Base-by-base conservation (phyloP, 1,139 yeast species). In the Taphrina pruni region DNA sequence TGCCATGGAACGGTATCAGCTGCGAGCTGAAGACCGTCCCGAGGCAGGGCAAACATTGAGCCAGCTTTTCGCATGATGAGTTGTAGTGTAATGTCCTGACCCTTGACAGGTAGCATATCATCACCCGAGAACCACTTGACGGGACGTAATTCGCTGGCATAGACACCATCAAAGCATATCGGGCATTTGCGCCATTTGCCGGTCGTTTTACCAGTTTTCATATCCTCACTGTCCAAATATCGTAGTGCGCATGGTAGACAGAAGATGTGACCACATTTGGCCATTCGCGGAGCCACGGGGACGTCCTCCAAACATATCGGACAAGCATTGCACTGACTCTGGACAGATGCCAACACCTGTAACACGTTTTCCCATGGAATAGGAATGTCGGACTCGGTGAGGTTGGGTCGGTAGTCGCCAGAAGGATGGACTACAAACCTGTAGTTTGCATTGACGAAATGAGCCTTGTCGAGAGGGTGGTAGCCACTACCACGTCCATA, bases 251-350 rank as follows among this genome's bases (percentile, higher is more conserved):
- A 95, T 39, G 92, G 87, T 69, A 87, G 83, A 76, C 99, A 95
- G 75, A 94, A 85, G 14, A 92, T 84, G 76, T 95, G 99, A 2
- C 99, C 99, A 80, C 99, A 95, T 20, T 87, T 84, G 43, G 92
- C 86, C 98, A 95, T 95, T 69, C 98, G 81, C 0, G 99, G 98
- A 0, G 98, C 97, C 50, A 89, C 84, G 9, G 94, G 89, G 26
- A 87, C 88, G 69, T 90, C 96, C 43, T 88, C 84, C 20, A 94
- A 81, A 77, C 99, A 95, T 48, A 95, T 94, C 0, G 99, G 98
- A 77, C 99, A 95, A 38, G 83, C 86, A 69, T 88, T 85, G n/a
- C 71, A 58, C 66, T 74, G 76, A 12, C 70, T 64, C 14, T 92
- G 90, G 72, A 83, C 85, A 12, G 95, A 89, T 0, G 86, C 88